Percentiles rank a stretch among this genome's conserved stretches.
These are phyloP conservation scores for Pseudozyma sp. DNA, from an alignment of 1,284 basidiomycete genomes.

Conservation along the genomic window DNA sequence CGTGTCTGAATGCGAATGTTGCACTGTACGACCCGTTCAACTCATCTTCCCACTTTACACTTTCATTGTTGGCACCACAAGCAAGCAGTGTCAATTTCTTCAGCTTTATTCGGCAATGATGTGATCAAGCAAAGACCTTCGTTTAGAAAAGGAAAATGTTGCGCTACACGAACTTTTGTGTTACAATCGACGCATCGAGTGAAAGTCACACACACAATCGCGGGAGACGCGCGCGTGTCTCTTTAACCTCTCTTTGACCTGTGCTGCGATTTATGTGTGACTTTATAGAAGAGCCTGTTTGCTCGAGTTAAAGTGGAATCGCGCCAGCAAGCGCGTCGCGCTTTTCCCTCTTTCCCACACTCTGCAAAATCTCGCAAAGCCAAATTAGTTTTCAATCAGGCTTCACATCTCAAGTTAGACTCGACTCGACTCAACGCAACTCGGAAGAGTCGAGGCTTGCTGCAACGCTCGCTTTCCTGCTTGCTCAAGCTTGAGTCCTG, in stretches of 20 bases:
- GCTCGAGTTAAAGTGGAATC: constrained; percentile 25
- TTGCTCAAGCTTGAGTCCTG: too few species aligned
- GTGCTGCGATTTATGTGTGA: too few species aligned
- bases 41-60: too few species aligned
- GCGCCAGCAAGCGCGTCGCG: constrained; percentile 44
- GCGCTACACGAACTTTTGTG: too few species aligned
- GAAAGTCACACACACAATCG: background rate
- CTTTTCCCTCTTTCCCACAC: background rate
- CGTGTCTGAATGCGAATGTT: too few species aligned
- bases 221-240: constrained; percentile 12
- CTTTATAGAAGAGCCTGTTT: background rate
- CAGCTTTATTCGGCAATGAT: too few species aligned
- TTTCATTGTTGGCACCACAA: too few species aligned
- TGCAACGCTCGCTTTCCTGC: background rate
- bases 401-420: background rate
- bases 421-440: constrained; percentile 5
- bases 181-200: background rate
- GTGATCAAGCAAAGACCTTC: too few species aligned
- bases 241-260: background rate
- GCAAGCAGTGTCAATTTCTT: too few species aligned
- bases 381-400: background rate
- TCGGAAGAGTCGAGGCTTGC: background rate
- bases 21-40: too few species aligned
- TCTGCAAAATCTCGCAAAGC: too few species aligned
- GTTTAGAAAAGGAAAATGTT: background rate